Conservation (phyloP, 2,329 filamentous ascomycete species). For the Fusarium torreyae region DNA sequence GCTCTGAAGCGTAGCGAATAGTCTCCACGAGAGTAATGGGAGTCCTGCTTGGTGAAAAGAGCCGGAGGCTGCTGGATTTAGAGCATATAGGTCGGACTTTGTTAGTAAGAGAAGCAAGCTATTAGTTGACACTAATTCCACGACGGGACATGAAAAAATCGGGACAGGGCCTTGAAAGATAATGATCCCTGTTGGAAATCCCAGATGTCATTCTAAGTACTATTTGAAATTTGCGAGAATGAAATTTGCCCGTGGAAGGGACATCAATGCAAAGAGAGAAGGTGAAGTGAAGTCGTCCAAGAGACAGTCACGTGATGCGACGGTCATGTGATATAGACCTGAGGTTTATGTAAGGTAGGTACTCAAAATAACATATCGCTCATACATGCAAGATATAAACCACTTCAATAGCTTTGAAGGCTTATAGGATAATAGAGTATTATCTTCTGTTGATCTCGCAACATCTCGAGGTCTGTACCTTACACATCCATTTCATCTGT, state of each 20-base stretch:
- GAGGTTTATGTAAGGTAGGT: not conserved
- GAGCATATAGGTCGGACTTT: conserved; percentile 9
- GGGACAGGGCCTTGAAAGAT: too few relatives aligned
- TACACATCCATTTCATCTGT: not conserved
- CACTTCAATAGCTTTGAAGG: too few relatives aligned
- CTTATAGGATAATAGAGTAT: too few relatives aligned
- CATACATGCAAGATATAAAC: too few relatives aligned
- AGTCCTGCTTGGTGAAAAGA: not conserved
- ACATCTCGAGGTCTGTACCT: not conserved
- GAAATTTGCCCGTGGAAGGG: not conserved
- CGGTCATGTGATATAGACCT: conserved; percentile 10
- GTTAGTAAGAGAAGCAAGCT: conserved; percentile 4
- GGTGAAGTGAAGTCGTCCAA: conserved; percentile 13
- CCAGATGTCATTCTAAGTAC: not conserved
- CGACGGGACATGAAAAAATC: not conserved
- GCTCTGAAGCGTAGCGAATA: too few relatives aligned
- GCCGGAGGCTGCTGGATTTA: not conserved
- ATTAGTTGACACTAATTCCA: not conserved
- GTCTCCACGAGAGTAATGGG: not conserved
- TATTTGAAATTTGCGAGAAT: not conserved
- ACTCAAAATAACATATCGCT: not conserved
- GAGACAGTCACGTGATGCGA: conserved; percentile 8
- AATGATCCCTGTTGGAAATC: rapidly evolving
- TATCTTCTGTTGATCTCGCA: not conserved
- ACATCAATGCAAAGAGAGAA: conserved; percentile 1